Evolutionary conservation across 1,284 basidiomycete genomes (phyloP).

Genomic region (Lentinula novae-zelandiae): DNA sequence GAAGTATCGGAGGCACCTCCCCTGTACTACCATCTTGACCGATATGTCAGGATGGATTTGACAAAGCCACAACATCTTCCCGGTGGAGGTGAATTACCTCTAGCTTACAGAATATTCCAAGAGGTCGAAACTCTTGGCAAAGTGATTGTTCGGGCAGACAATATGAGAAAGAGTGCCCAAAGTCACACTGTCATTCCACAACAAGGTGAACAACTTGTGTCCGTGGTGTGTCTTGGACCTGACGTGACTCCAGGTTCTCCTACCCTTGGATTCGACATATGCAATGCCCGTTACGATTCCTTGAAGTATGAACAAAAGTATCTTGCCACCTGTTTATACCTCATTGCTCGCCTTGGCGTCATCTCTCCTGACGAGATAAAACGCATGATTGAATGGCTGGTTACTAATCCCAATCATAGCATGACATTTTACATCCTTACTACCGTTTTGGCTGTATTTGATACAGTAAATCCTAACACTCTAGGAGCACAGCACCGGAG

Average conservation of each 20-base stretch:
- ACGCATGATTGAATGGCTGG: constrained; percentile 63
- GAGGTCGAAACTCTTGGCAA: constrained; percentile 58
- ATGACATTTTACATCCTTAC: constrained; percentile 74
- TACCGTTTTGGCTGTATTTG: constrained; percentile 64
- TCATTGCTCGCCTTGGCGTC: constrained; percentile 61
- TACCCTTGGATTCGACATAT: constrained; percentile 59
- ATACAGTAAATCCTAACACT: constrained; percentile 57
- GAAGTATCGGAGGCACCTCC: constrained; percentile 35
- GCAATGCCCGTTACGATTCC: constrained; percentile 64
- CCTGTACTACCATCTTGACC: constrained; percentile 45
- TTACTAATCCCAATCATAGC: constrained; percentile 55
- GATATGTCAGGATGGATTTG: constrained; percentile 53
- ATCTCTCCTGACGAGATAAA: constrained; percentile 57
- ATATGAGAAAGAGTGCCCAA: constrained; percentile 56
- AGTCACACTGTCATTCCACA: constrained; percentile 53
- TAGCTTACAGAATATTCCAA: constrained; percentile 56
- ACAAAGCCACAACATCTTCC: constrained; percentile 30
- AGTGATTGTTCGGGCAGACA: constrained; percentile 49
- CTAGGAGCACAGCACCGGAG: constrained; percentile 40
- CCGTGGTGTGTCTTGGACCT: neutral
- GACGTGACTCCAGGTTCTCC: constrained; percentile 24
- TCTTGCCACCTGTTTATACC: constrained; percentile 59
- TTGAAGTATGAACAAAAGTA: constrained; percentile 69
- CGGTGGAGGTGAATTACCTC: constrained; percentile 31
- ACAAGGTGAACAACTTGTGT: constrained; percentile 38